A percentile compares a stretch with the other conserved stretches of the same genome.
Conservation (phyloP, 148 eudicot species). For the Camellia granthamiana region DNA sequence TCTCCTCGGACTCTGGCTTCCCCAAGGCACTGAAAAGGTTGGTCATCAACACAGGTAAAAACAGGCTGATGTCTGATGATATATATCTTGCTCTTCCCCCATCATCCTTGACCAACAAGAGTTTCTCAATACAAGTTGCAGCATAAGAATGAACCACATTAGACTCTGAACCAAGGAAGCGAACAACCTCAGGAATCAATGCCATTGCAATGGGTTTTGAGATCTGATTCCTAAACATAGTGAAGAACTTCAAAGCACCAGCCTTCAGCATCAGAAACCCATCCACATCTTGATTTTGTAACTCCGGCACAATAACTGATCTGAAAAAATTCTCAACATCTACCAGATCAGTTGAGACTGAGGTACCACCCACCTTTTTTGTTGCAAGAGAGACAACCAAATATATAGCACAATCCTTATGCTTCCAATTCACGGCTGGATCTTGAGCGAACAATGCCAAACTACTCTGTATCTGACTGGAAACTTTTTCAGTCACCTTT, state of each 20-base stretch:
- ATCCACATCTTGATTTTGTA: conserved; percentile 72
- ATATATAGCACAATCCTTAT: conserved; percentile 88
- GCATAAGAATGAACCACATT: conserved; percentile 95
- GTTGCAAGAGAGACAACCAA: conserved; percentile 76
- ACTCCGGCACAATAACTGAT: conserved; percentile 76
- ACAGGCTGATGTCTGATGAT: conserved; percentile 59
- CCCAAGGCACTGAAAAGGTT: conserved; percentile 72
- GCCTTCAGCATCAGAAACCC: conserved; percentile 81
- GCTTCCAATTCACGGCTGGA: conserved; percentile 80
- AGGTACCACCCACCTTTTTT: conserved; percentile 64
- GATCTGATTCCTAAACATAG: conserved; percentile 71
- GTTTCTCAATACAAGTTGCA: conserved; percentile 81
- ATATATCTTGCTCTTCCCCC: conserved; percentile 64
- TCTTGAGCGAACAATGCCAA: conserved; percentile 59
- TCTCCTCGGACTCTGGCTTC: conserved; percentile 92
- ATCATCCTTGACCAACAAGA: conserved; percentile 77
- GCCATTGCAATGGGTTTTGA: conserved; percentile 62
- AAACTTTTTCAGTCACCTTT: conserved; percentile 60
- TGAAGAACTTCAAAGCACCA: conserved; percentile 79
- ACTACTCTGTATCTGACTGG: conserved; percentile 54
- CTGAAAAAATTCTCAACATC: conserved; percentile 72
- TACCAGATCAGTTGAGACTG: conserved; percentile 67
- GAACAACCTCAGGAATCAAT: conserved; percentile 69
- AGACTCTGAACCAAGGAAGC: conserved; percentile 62
- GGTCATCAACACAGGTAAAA: conserved; percentile 52